phyloP scores from a whole-genome alignment of 2,329 filamentous ascomycete genomes.

The Blumeriella jaapii region DNA sequence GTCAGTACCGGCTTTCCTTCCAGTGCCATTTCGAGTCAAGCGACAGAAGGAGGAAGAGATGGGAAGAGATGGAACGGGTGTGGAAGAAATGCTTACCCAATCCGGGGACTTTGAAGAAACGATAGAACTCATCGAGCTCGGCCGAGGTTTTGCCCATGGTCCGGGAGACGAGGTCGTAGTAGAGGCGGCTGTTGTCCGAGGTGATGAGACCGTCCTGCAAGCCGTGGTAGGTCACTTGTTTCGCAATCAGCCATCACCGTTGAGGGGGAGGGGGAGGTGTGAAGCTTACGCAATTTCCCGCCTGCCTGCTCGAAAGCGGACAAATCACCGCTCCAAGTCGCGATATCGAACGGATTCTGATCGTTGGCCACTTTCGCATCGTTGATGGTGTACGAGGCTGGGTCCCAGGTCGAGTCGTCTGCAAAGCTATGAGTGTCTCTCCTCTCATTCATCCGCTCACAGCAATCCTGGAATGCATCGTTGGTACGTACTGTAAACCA shows the following conservation, averaged over 20 bases:
- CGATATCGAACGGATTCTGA: constrained; percentile 16
- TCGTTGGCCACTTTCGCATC: constrained; percentile 23
- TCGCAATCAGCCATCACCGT: constrained; percentile 3
- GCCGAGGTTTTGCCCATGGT: constrained; percentile 30
- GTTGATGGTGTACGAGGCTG: constrained; percentile 29
- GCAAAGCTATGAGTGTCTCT: background rate
- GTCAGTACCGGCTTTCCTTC: no score
- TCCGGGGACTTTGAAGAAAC: constrained; percentile 40
- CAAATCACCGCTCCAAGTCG: constrained; percentile 17
- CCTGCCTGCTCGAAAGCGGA: constrained; percentile 16
- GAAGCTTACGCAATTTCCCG: constrained; percentile 14
- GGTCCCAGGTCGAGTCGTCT: constrained; percentile 27
- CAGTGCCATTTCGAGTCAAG: no score
- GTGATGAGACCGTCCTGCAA: constrained; percentile 27
- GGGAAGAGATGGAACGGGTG: background rate
- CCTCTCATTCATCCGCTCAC: background rate
- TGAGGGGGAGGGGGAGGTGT: background rate
- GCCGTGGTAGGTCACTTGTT: constrained; percentile 16
- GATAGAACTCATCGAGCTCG: constrained; percentile 35
- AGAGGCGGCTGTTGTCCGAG: constrained; percentile 33
- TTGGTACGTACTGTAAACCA: constrained; percentile 6
- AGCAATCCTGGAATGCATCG: background rate
- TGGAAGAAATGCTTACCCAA: constrained; percentile 32
- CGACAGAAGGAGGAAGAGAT: background rate
- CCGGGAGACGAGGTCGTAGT: constrained; percentile 29